phyloP scores from a whole-genome alignment of 495 filamentous ascomycete genomes.

The Copromyces sp. region DNA sequence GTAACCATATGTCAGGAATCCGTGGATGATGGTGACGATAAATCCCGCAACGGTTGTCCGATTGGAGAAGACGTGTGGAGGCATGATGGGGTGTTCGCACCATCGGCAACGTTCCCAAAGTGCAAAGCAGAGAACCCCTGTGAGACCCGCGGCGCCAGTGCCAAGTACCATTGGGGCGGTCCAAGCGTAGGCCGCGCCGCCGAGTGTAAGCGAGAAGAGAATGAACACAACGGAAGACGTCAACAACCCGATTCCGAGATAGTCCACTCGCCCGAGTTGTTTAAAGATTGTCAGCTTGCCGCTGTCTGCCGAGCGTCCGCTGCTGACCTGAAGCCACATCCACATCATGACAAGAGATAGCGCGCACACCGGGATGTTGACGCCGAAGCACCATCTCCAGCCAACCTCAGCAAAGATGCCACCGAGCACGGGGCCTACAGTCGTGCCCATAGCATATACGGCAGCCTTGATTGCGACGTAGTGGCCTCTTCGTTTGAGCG shows the following conservation, averaged over 20 bases:
- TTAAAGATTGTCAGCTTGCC: not conserved
- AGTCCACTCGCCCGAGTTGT: constrained; percentile 19
- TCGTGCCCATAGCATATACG: constrained; percentile 64
- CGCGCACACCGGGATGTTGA: constrained; percentile 21
- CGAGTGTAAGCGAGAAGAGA: constrained; percentile 23
- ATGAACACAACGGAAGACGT: constrained; percentile 22
- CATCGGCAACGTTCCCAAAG: constrained; percentile 17
- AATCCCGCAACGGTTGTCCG: constrained; percentile 23
- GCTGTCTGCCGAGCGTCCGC: constrained; percentile 1
- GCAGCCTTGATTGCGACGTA: constrained; percentile 48
- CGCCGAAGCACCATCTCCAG: constrained; percentile 21
- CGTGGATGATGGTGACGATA: constrained; percentile 18
- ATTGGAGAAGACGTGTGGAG: constrained; percentile 26
- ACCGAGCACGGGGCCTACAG: constrained; percentile 63
- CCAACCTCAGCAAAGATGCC: constrained; percentile 54
- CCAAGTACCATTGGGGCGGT: constrained; percentile 11
- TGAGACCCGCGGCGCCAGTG: constrained; percentile 10
- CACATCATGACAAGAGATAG: constrained; percentile 18
- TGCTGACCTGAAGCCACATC: constrained; percentile 21
- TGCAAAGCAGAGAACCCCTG: constrained; percentile 16
- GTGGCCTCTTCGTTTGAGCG: constrained; percentile 53
- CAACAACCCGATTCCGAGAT: constrained; percentile 19
- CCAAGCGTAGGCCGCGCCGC: constrained; percentile 20
- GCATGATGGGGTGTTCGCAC: constrained; percentile 24
- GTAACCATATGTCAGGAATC: constrained; percentile 26